These are phyloP conservation scores for Penicillium sp. DNA, from an alignment of 2,329 filamentous ascomycete species.

Conservation along the genomic window DNA sequence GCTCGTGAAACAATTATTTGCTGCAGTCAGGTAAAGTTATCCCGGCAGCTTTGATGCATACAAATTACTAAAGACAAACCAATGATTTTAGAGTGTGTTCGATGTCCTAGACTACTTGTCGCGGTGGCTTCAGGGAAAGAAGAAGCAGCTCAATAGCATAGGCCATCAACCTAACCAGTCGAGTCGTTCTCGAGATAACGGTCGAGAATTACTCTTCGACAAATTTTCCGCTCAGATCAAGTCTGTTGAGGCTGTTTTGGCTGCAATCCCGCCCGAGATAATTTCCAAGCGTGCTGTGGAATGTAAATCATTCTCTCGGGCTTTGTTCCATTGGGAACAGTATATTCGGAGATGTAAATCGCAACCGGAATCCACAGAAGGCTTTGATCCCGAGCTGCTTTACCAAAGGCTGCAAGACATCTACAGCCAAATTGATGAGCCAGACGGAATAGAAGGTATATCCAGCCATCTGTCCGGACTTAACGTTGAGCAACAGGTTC, in stretches of 20 bases:
- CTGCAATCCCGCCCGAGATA: constrained; percentile 67
- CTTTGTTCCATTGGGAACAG: constrained; percentile 92
- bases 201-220: constrained; percentile 29
- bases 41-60: background rate
- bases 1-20: constrained; percentile 75
- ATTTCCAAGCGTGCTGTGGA: constrained; percentile 84
- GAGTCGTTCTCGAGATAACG: constrained; percentile 29
- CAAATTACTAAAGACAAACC: constrained; percentile 2
- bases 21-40: constrained; percentile 75
- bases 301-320: constrained; percentile 87
- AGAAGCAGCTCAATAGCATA: constrained; percentile 48
- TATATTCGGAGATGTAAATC: constrained; percentile 65
- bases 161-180: constrained; percentile 27
- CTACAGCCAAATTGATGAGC: constrained; percentile 96
- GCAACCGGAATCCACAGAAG: constrained; percentile 50
- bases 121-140: constrained; percentile 81
- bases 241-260: constrained; percentile 70
- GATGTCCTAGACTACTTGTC: constrained; percentile 87
- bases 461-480: constrained; percentile 81
- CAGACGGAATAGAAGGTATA: constrained; percentile 92
- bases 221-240: constrained; percentile 48
- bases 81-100: constrained; percentile 69
- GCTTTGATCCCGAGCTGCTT: constrained; percentile 59
- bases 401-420: constrained; percentile 84
- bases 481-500: constrained; percentile 89